Percentiles rank a stretch among this genome's conserved stretches.
Evolutionary conservation across 1,139 yeast genomes (phyloP).

Genomic region (Waltiozyma sp.): DNA sequence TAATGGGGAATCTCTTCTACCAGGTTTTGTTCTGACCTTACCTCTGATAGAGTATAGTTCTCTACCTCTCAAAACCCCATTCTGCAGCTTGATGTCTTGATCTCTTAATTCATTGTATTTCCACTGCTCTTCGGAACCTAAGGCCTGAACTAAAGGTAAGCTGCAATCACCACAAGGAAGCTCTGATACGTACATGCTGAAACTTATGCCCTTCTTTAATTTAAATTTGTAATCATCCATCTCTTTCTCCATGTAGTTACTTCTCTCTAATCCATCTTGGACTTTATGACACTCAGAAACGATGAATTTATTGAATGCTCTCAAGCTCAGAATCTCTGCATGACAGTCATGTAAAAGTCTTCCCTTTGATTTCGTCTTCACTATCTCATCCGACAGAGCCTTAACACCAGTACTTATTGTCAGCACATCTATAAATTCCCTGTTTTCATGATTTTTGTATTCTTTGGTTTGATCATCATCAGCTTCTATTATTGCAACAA

Average conservation of each 20-base stretch:
- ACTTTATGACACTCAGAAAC: slow-evolving; percentile 24
- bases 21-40: slow-evolving; percentile 81
- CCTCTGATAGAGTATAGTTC: slow-evolving; percentile 48
- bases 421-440: slow-evolving; percentile 25
- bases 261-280: slow-evolving; percentile 2
- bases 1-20: slow-evolving; percentile 61
- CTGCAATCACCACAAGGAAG: slow-evolving; percentile 93
- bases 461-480: no score
- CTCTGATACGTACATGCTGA: slow-evolving; percentile 64
- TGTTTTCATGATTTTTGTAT: neutral
- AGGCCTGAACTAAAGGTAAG: slow-evolving; percentile 31
- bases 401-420: slow-evolving; percentile 77
- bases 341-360: slow-evolving; percentile 72
- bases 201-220: slow-evolving; percentile 26
- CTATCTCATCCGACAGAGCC: slow-evolving; percentile 44
- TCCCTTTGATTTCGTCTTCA: slow-evolving; percentile 34
- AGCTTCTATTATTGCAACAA: slow-evolving; percentile 36
- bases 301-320: slow-evolving; percentile 49
- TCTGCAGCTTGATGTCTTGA: slow-evolving; percentile 16
- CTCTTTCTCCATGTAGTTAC: slow-evolving; percentile 2
- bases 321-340: slow-evolving; percentile 68
- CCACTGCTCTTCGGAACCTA: slow-evolving; percentile 19
- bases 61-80: slow-evolving; percentile 49
- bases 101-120: slow-evolving; percentile 20
- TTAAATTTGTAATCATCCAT: slow-evolving; percentile 13